phyloP scores from a whole-genome alignment of 805 yeast species.

The Teunomyces aglyptinius region DNA sequence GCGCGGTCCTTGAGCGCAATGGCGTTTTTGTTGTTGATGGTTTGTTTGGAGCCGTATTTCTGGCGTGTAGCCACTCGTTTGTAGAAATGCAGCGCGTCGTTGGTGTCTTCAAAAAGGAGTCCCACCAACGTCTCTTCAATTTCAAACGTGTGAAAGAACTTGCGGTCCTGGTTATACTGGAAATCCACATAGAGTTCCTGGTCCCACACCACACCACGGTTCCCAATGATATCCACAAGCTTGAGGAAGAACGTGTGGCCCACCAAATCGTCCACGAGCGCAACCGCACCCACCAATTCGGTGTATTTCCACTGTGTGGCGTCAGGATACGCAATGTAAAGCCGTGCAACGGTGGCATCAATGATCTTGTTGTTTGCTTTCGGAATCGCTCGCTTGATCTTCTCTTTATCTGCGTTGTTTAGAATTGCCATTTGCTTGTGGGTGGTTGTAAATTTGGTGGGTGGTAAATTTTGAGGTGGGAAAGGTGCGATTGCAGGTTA shows the following conservation, averaged over 20 bases:
- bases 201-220: slow-evolving; percentile 92
- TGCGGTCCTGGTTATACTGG: slow-evolving; percentile 88
- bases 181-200: slow-evolving; percentile 90
- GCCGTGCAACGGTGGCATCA: slow-evolving; percentile 86
- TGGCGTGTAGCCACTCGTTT: slow-evolving; percentile 73
- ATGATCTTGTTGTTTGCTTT: slow-evolving; percentile 82
- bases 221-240: slow-evolving; percentile 78
- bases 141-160: slow-evolving; percentile 94
- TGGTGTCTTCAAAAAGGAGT: slow-evolving; percentile 80
- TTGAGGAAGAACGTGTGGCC: slow-evolving; percentile 93
- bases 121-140: slow-evolving; percentile 88
- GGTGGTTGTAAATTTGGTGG: too few species aligned
- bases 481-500: not conserved
- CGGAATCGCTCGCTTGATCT: slow-evolving; percentile 85
- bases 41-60: slow-evolving; percentile 84
- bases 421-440: slow-evolving; percentile 32
- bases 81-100: slow-evolving; percentile 81
- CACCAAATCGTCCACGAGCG: slow-evolving; percentile 85
- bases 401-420: slow-evolving; percentile 70
- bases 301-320: slow-evolving; percentile 81
- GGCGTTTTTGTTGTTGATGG: slow-evolving; percentile 83
- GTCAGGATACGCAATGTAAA: slow-evolving; percentile 88
- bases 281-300: slow-evolving; percentile 84
- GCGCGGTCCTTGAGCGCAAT: slow-evolving; percentile 63
- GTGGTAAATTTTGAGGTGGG: not conserved